These are phyloP conservation scores for Penicillium sp. DNA, from an alignment of 2,329 filamentous ascomycete species.

Conservation along the genomic window DNA sequence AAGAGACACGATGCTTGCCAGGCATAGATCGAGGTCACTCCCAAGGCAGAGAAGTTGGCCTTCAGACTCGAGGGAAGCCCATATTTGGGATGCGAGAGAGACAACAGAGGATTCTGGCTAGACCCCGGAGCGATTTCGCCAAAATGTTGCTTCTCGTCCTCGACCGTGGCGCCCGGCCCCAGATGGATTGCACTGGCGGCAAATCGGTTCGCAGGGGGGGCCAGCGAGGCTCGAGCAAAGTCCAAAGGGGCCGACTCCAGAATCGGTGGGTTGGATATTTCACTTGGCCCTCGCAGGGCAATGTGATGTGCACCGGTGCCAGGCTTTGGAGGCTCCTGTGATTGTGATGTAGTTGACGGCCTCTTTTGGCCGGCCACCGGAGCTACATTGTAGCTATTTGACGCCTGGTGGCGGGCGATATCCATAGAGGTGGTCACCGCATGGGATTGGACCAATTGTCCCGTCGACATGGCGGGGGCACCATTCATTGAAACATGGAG, in stretches of 20 bases:
- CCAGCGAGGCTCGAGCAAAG: constrained; percentile 34
- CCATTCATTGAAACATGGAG: background rate
- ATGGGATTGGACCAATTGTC: constrained; percentile 50
- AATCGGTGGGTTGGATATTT: constrained; percentile 7
- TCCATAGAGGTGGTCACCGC: constrained; percentile 56
- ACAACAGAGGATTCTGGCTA: constrained; percentile 54
- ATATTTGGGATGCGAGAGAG: constrained; percentile 67
- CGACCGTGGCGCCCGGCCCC: constrained; percentile 23
- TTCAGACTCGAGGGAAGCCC: constrained; percentile 64
- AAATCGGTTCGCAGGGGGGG: constrained; percentile 40
- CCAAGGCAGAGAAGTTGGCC: constrained; percentile 66
- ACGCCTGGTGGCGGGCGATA: constrained; percentile 43
- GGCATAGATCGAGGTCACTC: constrained; percentile 75
- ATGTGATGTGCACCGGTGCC: constrained; percentile 5
- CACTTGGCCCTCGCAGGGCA: constrained; percentile 13
- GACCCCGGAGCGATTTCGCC: constrained; percentile 43
- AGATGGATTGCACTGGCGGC: constrained; percentile 42
- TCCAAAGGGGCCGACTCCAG: constrained; percentile 25
- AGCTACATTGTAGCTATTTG: constrained; percentile 36
- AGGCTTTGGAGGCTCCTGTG: constrained; percentile 3
- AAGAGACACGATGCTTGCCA: constrained; percentile 79
- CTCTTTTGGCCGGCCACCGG: constrained; percentile 58
- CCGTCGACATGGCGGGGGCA: constrained; percentile 31
- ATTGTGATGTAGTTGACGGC: constrained; percentile 14
- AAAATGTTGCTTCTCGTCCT: constrained; percentile 47